These are phyloP conservation scores for Trifolium subterraneum DNA, from an alignment of 306 rosid genomes.

Conservation along the genomic window DNA sequence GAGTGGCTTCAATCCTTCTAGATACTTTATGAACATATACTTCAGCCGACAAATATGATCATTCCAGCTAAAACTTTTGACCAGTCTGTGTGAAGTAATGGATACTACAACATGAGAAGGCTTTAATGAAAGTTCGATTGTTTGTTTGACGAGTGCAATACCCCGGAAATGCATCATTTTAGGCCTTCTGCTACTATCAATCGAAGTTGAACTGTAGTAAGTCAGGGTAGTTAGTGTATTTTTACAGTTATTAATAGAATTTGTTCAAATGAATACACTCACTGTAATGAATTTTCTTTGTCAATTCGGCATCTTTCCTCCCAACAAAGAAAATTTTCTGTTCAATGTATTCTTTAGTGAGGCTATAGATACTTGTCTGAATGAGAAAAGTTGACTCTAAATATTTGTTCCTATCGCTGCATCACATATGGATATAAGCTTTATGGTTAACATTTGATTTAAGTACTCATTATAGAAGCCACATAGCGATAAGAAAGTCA, in stretches of 20 bases:
- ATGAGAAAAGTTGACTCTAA: background rate
- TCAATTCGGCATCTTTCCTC: constrained; percentile 40
- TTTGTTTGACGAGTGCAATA: constrained; percentile 44
- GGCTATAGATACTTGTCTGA: background rate
- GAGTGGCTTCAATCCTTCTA: constrained; percentile 98
- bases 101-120: constrained; percentile 51
- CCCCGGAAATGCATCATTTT: constrained; percentile 44
- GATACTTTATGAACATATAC: constrained; percentile 89
- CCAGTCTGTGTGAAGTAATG: constrained; percentile 49
- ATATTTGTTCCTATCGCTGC: background rate
- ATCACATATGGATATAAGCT: background rate
- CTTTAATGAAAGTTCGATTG: constrained; percentile 47
- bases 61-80: constrained; percentile 53
- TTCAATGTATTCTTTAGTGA: constrained; percentile 30
- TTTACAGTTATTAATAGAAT: constrained; percentile 52
- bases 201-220: constrained; percentile 56
- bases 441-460: constrained; percentile 22
- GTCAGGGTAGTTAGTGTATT: constrained; percentile 57
- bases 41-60: constrained; percentile 74
- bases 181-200: constrained; percentile 55
- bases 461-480: constrained; percentile 9
- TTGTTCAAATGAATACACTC: constrained; percentile 54
- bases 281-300: constrained; percentile 50
- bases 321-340: constrained; percentile 37
- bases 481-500: background rate